Conservation (phyloP, 306 rosid genomes). For the Vachellia pachyceras region DNA sequence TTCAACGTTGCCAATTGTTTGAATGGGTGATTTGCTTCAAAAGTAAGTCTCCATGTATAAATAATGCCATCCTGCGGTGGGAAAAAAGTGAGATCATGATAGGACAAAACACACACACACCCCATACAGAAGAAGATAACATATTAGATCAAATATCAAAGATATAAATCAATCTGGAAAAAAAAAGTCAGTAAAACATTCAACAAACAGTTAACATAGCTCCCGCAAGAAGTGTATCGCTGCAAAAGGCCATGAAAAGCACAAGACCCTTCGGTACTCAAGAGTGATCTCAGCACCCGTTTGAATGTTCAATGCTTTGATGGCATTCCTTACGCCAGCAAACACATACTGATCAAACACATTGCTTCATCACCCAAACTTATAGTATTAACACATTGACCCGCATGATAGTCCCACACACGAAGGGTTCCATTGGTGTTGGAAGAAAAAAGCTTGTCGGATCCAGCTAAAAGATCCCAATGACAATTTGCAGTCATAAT, state of each 20-base stretch:
- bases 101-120: too few relatives aligned
- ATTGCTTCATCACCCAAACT: constrained; percentile 45
- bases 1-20: constrained; percentile 37
- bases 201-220: constrained; percentile 41
- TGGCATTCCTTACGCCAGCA: constrained; percentile 36
- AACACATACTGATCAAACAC: constrained; percentile 52
- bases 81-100: too few relatives aligned
- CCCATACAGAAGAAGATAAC: too few relatives aligned
- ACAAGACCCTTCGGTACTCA: constrained; percentile 51
- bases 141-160: too few relatives aligned
- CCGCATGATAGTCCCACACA: constrained; percentile 59
- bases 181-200: background rate
- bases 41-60: constrained; percentile 46
- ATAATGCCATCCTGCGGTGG: constrained; percentile 46
- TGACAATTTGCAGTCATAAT: constrained; percentile 40
- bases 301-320: constrained; percentile 53
- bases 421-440: constrained; percentile 50
- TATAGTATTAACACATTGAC: constrained; percentile 37
- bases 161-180: too few relatives aligned
- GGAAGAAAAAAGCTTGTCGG: constrained; percentile 52
- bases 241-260: constrained; percentile 44
- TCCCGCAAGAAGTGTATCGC: constrained; percentile 49
- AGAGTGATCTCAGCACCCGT: constrained; percentile 37
- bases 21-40: constrained; percentile 35
- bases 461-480: constrained; percentile 52